Base-by-base conservation (phyloP, 495 filamentous ascomycete genomes). In the Jackrogersella multiformis region DNA sequence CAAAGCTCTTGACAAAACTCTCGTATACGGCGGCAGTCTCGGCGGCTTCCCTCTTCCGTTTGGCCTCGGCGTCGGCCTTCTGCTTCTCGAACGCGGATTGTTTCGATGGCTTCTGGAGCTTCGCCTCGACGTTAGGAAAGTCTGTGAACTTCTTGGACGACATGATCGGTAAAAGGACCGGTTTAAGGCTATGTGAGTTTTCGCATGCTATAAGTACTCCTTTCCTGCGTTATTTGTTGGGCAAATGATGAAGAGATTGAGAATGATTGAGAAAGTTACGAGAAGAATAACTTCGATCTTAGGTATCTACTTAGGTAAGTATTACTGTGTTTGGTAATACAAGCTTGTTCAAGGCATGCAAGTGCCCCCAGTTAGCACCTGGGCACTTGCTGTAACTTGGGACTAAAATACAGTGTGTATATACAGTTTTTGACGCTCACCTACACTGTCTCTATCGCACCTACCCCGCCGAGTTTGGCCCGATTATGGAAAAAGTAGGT, bases 71-170 rank as follows among this genome's bases (percentile, higher is more conserved):
- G 74, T 97, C 94, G 36, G 91, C 92, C 80, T 94, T 95, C 69
- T 95, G 92, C 56, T 90, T 89, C 78, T 98, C 94, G 78, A 96
- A 98, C 30, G 92, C 85, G 10, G 93, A 96, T 74, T 96, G 93
- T 78, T 94, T 96, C 36, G 84, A 85, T 0, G 93, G 89, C 9
- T 92, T 91, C 21, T 91, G 86, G 38, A 97, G 88, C 75, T 97
- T 98, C 39, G 88, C 86, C 32, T 87, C 86, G 46, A 94, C 84
- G 72, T 95, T 89, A n/a, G 93, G 92, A 73, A 96, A 95, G n/a
- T 87, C 87, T 68, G 71, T 61, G 41, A 81, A 72, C 66, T 78
- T 77, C 38, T 77, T 78, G 24, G 67, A 65, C 60, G 80, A 78
- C 80, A 83, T 82, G 16, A 46, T 76, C 38, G 38, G 35, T 36